Evolutionary conservation across 2,329 filamentous ascomycete genomes (phyloP).

Genomic region (Amauroascus niger): DNA sequence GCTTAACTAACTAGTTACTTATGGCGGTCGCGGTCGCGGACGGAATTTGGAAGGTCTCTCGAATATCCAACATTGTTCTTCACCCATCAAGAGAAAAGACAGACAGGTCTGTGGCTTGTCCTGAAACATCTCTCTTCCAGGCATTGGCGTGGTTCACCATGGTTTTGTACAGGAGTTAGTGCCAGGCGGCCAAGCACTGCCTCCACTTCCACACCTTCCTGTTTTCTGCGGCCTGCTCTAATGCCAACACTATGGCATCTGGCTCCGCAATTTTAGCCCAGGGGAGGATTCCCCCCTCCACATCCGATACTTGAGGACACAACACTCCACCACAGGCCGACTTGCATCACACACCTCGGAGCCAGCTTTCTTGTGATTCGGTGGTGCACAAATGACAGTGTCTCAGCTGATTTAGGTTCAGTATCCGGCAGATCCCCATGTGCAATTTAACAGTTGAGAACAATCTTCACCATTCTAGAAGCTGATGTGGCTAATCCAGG

Average conservation of each 20-base stretch:
- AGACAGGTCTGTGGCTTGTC: slow-evolving; percentile 4
- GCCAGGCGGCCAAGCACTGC: slow-evolving; percentile 14
- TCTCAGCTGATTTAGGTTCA: slow-evolving; percentile 11
- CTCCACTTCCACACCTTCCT: slow-evolving; percentile 13
- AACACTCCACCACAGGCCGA: not conserved
- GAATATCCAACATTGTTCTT: not conserved
- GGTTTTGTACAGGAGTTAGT: slow-evolving; percentile 9
- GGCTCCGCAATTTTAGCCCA: slow-evolving; percentile 8
- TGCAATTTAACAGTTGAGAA: slow-evolving; percentile 11
- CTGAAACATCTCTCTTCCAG: slow-evolving; percentile 10
- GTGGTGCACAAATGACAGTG: not conserved
- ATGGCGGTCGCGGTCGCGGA: not conserved
- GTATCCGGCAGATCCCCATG: slow-evolving; percentile 9
- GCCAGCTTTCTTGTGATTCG: slow-evolving; percentile 1
- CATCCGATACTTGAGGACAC: not conserved
- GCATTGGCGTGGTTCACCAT: slow-evolving; percentile 11
- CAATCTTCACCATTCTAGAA: slow-evolving; percentile 10
- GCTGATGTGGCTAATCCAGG: slow-evolving; percentile 1
- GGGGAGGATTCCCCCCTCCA: slow-evolving; percentile 4
- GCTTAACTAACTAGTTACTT: no score
- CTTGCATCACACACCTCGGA: not conserved
- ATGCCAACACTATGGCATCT: slow-evolving; percentile 10
- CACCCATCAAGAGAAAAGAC: not conserved
- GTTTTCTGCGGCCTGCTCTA: slow-evolving; percentile 13
- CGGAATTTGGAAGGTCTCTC: not conserved